Base-by-base conservation (phyloP, 2,329 filamentous ascomycete genomes). In the Pseudocercospora cruenta region DNA sequence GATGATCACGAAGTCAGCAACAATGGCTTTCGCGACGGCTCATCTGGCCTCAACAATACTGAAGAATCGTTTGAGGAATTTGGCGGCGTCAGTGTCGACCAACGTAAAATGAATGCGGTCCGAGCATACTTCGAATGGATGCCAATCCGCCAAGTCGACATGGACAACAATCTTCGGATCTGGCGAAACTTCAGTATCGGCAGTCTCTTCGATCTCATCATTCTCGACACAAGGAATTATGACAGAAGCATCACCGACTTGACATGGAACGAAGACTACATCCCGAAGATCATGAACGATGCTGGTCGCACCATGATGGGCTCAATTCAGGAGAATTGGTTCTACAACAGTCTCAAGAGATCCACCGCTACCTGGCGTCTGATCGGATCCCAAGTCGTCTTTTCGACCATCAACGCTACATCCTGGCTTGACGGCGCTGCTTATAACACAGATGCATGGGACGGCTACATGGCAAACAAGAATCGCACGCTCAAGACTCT, bases 311-410 rank as follows among this genome's bases (percentile, higher is more conserved):
- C 70, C 1, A 66, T 75, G 24, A 73, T 74, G 74, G 74, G 72
- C 21, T 64, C 62, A 2, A 43, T 66, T 10, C 71, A 73, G 61
- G 74, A 75, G 60, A 73, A 71, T 39, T 75, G 73, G 73, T 88
- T 91, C 77, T 90, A 90, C 73, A 80, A 81, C 49, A 67, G 68
- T 22, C 65, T 77, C 3, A 71, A 70, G 47, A 39, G 54, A 21
- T 74, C 87, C 0, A 80, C 84, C 19, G 87, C 90, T 0, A 83
- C 84, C 0, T 93, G 90, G 90, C 84, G 90, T 33, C 76, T 93
- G 21, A 83, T 93, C 54, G 90, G 90, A 14, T 89, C 87, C 45
- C 90, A 92, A 74, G 86, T 90, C 58, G 78, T 91, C 43, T 91
- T 91, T 77, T 86, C 84, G 21, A 82, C 83, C 12, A 77, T 88